Evolutionary conservation across 2,329 filamentous ascomycete species (phyloP).

Genomic region (Pestalotiopsis sp.): DNA sequence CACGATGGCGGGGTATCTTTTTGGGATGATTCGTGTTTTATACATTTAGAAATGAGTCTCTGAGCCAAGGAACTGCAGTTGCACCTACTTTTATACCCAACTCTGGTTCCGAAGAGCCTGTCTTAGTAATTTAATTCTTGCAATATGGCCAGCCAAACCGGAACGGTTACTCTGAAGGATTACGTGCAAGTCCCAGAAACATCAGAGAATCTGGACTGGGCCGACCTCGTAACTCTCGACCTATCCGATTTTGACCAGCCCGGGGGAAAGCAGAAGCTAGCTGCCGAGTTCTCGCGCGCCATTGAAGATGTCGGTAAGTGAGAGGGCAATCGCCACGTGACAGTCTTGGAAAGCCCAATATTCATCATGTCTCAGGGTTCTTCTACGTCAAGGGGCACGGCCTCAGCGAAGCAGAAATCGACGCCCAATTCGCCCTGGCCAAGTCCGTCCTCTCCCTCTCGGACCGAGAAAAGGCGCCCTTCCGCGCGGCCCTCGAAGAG

Average conservation of each 20-base stretch:
- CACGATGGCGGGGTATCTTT: no score
- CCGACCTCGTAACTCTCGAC: conserved; percentile 4
- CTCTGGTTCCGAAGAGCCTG: no score
- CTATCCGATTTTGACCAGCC: neutral
- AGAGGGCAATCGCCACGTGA: no score
- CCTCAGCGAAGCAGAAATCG: neutral
- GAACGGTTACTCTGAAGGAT: neutral
- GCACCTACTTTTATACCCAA: no score
- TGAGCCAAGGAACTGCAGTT: no score
- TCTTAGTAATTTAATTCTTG: no score
- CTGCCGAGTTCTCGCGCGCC: neutral
- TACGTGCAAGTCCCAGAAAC: conserved; percentile 7
- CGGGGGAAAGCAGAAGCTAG: conserved; percentile 1
- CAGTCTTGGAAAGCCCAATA: no score
- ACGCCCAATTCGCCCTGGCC: conserved; percentile 9
- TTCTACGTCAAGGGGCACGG: conserved; percentile 8
- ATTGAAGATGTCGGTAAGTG: neutral
- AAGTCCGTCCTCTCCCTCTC: conserved; percentile 49
- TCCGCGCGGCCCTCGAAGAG: conserved; percentile 19
- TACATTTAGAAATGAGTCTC: no score
- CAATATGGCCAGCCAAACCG: no score
- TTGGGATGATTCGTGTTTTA: no score
- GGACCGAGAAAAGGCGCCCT: conserved; percentile 45
- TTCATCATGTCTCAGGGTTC: neutral
- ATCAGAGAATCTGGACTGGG: neutral